These are phyloP conservation scores for Macrocystidia cucumis DNA, from an alignment of 1,284 basidiomycete species.

Conservation along the genomic window DNA sequence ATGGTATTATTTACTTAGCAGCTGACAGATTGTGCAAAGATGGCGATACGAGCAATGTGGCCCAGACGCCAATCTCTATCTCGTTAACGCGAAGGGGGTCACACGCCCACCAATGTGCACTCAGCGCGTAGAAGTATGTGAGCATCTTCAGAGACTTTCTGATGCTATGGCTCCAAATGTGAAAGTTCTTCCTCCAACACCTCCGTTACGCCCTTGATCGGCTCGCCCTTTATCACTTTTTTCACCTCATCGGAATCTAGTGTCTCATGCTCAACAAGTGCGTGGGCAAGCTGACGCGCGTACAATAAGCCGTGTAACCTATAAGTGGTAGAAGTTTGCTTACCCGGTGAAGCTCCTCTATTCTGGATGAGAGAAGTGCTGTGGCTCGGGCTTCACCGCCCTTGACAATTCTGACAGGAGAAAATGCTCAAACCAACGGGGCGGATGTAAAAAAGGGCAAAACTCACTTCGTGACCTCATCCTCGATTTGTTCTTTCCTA, in stretches of 20 bases:
- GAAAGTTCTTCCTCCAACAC: slow-evolving; percentile 50
- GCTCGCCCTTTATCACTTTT: slow-evolving; percentile 78
- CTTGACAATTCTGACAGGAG: slow-evolving; percentile 55
- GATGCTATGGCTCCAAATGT: too few relatives aligned
- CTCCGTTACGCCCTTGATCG: slow-evolving; percentile 60
- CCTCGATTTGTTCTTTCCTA: slow-evolving; percentile 78
- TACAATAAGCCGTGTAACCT: slow-evolving; percentile 3
- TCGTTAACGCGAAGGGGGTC: too few relatives aligned
- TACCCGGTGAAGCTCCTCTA: slow-evolving; percentile 79
- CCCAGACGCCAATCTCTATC: too few relatives aligned
- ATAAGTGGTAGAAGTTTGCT: slow-evolving; percentile 15
- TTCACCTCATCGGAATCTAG: slow-evolving; percentile 79
- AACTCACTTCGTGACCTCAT: slow-evolving; percentile 72
- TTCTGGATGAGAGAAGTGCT: slow-evolving; percentile 60
- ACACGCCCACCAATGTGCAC: too few relatives aligned
- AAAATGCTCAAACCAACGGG: slow-evolving; percentile 1
- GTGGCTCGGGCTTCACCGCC: slow-evolving; percentile 67
- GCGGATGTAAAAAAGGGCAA: not conserved
- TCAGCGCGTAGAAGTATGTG: too few relatives aligned
- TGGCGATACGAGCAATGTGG: too few relatives aligned
- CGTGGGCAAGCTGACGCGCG: slow-evolving; percentile 80
- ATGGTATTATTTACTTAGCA: too few relatives aligned
- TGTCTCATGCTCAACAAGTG: slow-evolving; percentile 93
- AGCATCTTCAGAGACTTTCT: too few relatives aligned
- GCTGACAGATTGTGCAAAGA: too few relatives aligned